Base-by-base conservation (phyloP, 495 filamentous ascomycete species). In the Haplographium delicatum region DNA sequence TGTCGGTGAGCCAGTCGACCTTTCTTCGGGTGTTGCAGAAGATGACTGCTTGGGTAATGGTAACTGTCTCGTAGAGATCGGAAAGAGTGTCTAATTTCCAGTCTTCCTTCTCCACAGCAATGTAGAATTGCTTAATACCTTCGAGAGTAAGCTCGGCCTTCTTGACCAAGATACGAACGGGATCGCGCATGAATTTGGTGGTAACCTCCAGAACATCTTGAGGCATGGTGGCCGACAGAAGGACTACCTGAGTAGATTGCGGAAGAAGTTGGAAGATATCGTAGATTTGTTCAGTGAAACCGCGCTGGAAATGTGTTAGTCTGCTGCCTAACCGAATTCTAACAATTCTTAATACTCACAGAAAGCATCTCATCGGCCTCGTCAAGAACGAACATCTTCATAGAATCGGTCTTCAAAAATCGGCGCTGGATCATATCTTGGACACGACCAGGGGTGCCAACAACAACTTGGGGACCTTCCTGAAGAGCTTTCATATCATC, bases 11-110 rank as follows among this genome's bases (percentile, higher is more conserved):
- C 93, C 93, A 98, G 78, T 98, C 93, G 65, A 98, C 93, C 90
- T 98, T 98, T 73, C 93, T 81, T 64, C 94, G 86, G 59, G 93
- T 98, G 81, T 98, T 98, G 79, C 93, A 98, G 85, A 98, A 98
- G 74, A 98, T 98, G 68, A 98, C 93, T 53, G 93, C 93, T 71
- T 98, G 93, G 50, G 93, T 98, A 68, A 98, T 98, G 59, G 93
- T 98, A 65, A 98, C 85, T 26, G 93, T 98, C 70, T 98, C 93
- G 80, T 98, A 98, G 50, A 98, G 75, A 71, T 98, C 93, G 64
- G 88, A 97, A 25, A 98, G 89, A 38, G 93, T 98, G 72, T 98
- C 93, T 56, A 98, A 85, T 75, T 98, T 98, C 94, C 94, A 98
- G 64, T 97, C 93, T 68, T 98, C 93, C 81, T 98, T 97, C 78